Evolutionary conservation across 2,329 filamentous ascomycete species (phyloP), one percentile per base, ranked within the genome.

Genomic region (Elsinoe arachidis): DNA sequence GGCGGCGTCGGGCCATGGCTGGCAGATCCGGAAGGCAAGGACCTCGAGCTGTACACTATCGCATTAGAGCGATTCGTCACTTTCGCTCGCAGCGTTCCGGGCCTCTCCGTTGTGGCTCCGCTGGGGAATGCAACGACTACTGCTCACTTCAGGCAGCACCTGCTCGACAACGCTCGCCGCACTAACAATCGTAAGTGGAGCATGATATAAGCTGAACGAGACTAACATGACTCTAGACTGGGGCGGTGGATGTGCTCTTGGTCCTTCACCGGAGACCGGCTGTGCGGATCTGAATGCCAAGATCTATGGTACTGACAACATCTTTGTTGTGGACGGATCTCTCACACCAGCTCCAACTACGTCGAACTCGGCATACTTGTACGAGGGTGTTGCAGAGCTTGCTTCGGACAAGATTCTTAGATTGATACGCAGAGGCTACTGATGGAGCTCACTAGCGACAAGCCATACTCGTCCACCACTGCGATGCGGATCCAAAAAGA

Each of bases 251-350:
- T 53, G 49, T 21, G 15, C 49, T 37, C 10, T 53, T n/a, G 49
- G 30, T 1, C 30, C 34, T 11, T 37, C 49, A 5, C 30, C 49
- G 6, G 49, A 53, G 7, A 19, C 34, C 2, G 49, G 11, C 3
- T 53, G 49, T 21, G 34, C 49, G 11, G 49, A 53, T 15, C 17
- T 53, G 33, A 53, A 53, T 33, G 49, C 23, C 6, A 60, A 60
- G 56, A 52, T 60, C 21, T 60, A 58, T 7, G 59, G 59, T 19
- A 60, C 55, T 5, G 59, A 60, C 23, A 60, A 60, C 46, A 15
- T 60, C 10, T 60, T 60, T 35, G 53, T 60, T 14, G 59, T 57
- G 19, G 59, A 60, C 21, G 59, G 59, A 2, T 58, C 56, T 21
- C 51, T 60, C 23, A 52, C 58, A 39, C 59, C 59, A 38, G 59